Evolutionary conservation across 768 basidiomycete genomes (phyloP).

Genomic region (Trametes cingulata): DNA sequence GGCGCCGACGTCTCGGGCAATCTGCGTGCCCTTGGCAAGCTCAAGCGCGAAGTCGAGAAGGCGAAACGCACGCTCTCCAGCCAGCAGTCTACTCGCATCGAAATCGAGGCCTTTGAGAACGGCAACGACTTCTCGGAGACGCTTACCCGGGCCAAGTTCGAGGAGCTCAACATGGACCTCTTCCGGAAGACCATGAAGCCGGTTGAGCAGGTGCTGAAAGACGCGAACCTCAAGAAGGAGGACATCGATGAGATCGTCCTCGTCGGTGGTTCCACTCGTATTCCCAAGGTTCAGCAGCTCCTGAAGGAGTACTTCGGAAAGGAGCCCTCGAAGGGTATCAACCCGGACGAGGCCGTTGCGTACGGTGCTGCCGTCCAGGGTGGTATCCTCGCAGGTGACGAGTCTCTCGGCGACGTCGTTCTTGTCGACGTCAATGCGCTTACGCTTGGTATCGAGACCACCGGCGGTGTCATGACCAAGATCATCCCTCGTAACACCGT

Average conservation of each 20-base stretch:
- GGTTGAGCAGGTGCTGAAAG: constrained; percentile 98
- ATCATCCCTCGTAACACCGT: constrained; percentile 97
- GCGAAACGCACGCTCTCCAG: constrained; percentile 76
- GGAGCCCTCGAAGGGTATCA: constrained; percentile 98
- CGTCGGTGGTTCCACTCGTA: constrained; percentile 98
- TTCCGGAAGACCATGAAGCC: constrained; percentile 99
- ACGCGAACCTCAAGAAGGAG: constrained; percentile 97
- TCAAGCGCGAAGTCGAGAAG: constrained; percentile 71
- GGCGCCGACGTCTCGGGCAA: constrained; percentile 61
- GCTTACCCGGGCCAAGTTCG: constrained; percentile 97
- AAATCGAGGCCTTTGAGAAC: constrained; percentile 94
- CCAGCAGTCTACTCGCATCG: constrained; percentile 91
- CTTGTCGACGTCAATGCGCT: constrained; percentile 97
- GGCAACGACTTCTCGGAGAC: constrained; percentile 98
- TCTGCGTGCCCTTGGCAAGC: constrained; percentile 65
- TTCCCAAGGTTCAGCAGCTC: constrained; percentile 98
- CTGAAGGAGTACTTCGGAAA: constrained; percentile 98
- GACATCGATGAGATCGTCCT: constrained; percentile 93
- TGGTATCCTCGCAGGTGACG: constrained; percentile 95
- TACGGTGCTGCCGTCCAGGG: constrained; percentile 99
- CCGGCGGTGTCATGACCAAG: constrained; percentile 97
- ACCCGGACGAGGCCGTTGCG: constrained; percentile 98
- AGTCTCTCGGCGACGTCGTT: constrained; percentile 86
- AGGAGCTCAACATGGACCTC: constrained; percentile 97
- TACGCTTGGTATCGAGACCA: constrained; percentile 98